Percentiles rank a stretch among this genome's conserved stretches.
Evolutionary conservation across 768 basidiomycete genomes (phyloP).

Genomic region (Psilocybe cyanescens): DNA sequence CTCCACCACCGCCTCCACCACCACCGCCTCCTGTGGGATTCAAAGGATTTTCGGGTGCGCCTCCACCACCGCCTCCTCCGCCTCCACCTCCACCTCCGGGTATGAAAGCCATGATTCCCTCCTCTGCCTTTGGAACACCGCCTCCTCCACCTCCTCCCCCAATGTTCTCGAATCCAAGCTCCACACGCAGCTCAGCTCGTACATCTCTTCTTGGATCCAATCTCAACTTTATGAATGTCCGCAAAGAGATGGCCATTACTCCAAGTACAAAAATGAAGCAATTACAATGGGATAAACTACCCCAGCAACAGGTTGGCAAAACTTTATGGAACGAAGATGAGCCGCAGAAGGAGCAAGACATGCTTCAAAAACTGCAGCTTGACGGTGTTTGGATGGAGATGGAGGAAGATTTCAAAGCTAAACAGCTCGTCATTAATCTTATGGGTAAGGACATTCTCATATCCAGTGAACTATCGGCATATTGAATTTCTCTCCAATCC

Average conservation of each 20-base stretch:
- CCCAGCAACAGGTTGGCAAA: slow-evolving; percentile 80
- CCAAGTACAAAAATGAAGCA: slow-evolving; percentile 96
- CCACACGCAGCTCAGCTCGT: slow-evolving; percentile 53
- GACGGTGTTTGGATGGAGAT: slow-evolving; percentile 95
- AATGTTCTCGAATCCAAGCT: slow-evolving; percentile 35
- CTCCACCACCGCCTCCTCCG: slow-evolving; percentile 35
- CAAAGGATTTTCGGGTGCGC: slow-evolving; percentile 5
- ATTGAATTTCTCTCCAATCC: slow-evolving; percentile 1
- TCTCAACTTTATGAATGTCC: slow-evolving; percentile 57
- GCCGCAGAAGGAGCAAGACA: slow-evolving; percentile 72
- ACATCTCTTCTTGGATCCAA: slow-evolving; percentile 65
- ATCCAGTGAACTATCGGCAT: background rate
- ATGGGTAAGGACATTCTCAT: slow-evolving; percentile 59
- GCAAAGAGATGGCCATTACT: slow-evolving; percentile 86
- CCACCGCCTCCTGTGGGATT: slow-evolving; percentile 35
- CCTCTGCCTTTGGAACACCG: slow-evolving; percentile 34
- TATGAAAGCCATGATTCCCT: slow-evolving; percentile 23
- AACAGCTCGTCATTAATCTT: slow-evolving; percentile 89
- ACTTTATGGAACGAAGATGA: slow-evolving; percentile 85
- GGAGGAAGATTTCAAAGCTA: slow-evolving; percentile 98
- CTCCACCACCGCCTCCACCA: slow-evolving; percentile 31
- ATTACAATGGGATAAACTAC: slow-evolving; percentile 98
- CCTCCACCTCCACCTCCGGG: slow-evolving; percentile 36
- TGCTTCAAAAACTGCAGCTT: slow-evolving; percentile 77
- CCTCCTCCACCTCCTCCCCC: slow-evolving; percentile 41